phyloP scores from a whole-genome alignment of 495 filamentous ascomycete genomes.

The Lepidopterella palustris region DNA sequence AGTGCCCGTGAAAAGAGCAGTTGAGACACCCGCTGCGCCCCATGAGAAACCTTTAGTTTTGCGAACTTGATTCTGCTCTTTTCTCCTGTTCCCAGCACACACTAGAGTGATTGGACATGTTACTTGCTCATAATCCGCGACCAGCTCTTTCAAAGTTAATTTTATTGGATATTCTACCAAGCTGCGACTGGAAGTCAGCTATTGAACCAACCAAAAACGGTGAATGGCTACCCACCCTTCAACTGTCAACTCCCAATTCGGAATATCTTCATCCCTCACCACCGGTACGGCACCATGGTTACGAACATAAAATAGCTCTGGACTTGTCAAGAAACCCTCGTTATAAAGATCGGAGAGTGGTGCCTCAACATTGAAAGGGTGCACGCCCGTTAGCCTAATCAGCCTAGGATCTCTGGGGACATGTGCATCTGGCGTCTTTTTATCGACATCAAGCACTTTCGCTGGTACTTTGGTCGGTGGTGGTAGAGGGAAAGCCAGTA shows the following conservation, averaged over 20 bases:
- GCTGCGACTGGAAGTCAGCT: constrained; percentile 32
- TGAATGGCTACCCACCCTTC: constrained; percentile 55
- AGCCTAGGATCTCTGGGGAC: constrained; percentile 81
- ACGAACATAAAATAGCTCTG: constrained; percentile 93
- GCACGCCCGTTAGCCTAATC: constrained; percentile 82
- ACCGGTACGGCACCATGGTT: constrained; percentile 87
- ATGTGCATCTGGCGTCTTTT: constrained; percentile 77
- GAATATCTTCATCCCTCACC: constrained; percentile 64
- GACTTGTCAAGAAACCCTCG: constrained; percentile 81
- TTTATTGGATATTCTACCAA: constrained; percentile 74
- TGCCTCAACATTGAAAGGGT: constrained; percentile 92
- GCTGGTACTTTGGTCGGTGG: constrained; percentile 58
- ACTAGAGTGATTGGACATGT: constrained; percentile 87
- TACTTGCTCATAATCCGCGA: constrained; percentile 71
- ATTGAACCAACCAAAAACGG: neutral
- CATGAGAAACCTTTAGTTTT: constrained; percentile 97
- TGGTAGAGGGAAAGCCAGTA: constrained; percentile 54
- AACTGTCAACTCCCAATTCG: constrained; percentile 77
- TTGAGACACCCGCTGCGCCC: constrained; percentile 86
- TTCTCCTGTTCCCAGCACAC: constrained; percentile 88
- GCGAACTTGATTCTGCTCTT: constrained; percentile 87
- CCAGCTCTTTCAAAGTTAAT: constrained; percentile 66
- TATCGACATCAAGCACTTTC: constrained; percentile 64
- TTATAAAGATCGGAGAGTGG: constrained; percentile 75
- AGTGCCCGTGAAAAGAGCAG: constrained; percentile 83